Evolutionary conservation across 495 filamentous ascomycete genomes (phyloP).

Genomic region (Trichoderma gamsii): DNA sequence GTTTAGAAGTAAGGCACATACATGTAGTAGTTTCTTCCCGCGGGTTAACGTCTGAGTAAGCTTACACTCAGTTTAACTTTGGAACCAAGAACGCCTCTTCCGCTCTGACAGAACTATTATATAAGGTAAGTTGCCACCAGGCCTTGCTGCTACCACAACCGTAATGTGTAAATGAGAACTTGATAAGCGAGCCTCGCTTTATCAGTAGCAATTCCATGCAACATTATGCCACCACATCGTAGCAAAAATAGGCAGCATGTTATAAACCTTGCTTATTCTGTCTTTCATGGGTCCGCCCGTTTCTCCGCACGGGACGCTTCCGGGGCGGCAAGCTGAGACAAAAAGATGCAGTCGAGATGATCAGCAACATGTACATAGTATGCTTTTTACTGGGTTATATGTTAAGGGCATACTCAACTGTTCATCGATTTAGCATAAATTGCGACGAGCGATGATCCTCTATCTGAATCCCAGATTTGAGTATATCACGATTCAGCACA

Average conservation of each 20-base stretch:
- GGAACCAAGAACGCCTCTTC: background rate
- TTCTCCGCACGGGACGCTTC: background rate
- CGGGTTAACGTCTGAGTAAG: background rate
- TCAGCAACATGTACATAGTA: too few relatives aligned
- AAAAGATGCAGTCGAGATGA: background rate
- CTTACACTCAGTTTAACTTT: background rate
- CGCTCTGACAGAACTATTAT: background rate
- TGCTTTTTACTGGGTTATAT: too few relatives aligned
- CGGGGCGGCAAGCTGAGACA: constrained; percentile 9
- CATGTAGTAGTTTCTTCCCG: too few relatives aligned
- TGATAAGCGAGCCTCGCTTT: background rate
- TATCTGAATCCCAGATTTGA: too few relatives aligned
- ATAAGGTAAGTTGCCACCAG: background rate
- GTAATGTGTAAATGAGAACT: too few relatives aligned
- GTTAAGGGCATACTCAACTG: too few relatives aligned
- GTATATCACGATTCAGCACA: too few relatives aligned
- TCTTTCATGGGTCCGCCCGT: background rate
- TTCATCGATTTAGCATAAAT: too few relatives aligned
- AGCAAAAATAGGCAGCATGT: background rate
- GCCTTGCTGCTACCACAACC: background rate
- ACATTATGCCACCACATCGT: too few relatives aligned
- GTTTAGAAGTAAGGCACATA: too few relatives aligned
- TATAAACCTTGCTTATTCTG: background rate
- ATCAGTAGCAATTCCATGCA: too few relatives aligned
- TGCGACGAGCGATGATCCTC: too few relatives aligned